Conservation (phyloP, 2,329 filamentous ascomycete genomes). For the Zalaria sp. region DNA sequence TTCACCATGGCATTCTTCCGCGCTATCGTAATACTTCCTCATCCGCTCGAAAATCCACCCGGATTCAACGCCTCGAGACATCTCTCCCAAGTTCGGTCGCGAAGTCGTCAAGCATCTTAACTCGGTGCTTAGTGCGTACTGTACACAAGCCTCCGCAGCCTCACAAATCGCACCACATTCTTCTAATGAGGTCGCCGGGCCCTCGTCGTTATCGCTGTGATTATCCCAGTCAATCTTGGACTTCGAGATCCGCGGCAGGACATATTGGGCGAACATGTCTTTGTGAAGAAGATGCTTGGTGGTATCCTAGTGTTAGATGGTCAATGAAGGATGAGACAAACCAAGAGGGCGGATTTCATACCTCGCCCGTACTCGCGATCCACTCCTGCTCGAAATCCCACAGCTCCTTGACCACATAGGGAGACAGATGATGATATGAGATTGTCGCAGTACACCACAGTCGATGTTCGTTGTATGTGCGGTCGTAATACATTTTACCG, state of each 20-base stretch:
- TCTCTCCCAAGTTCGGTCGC: constrained; percentile 1
- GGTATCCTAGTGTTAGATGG: not conserved
- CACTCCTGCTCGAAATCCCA: constrained; percentile 16
- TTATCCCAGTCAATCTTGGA: constrained; percentile 14
- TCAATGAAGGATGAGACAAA: not conserved
- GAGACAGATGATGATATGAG: constrained; percentile 13
- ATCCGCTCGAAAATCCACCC: constrained; percentile 1
- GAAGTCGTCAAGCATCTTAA: not conserved
- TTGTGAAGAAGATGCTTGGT: constrained; percentile 12
- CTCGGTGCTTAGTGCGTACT: constrained; percentile 7
- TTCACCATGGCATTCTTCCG: not conserved
- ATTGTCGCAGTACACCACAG: constrained; percentile 16
- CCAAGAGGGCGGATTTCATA: constrained; percentile 5
- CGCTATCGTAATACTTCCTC: not conserved
- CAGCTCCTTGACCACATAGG: constrained; percentile 10
- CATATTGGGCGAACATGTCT: constrained; percentile 15
- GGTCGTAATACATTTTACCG: constrained; percentile 11
- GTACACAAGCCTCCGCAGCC: constrained; percentile 9
- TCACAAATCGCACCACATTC: constrained; percentile 13
- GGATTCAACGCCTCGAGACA: not conserved
- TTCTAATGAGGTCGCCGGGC: constrained; percentile 5
- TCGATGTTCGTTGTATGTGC: constrained; percentile 4
- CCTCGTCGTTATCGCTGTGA: constrained; percentile 8
- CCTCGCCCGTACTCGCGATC: constrained; percentile 9
- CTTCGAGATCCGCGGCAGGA: constrained; percentile 11